A percentile compares a stretch with the other conserved stretches of the same genome.
These are phyloP conservation scores for Bjerkandera adusta DNA, from an alignment of 1,284 basidiomycete genomes.

Conservation along the genomic window DNA sequence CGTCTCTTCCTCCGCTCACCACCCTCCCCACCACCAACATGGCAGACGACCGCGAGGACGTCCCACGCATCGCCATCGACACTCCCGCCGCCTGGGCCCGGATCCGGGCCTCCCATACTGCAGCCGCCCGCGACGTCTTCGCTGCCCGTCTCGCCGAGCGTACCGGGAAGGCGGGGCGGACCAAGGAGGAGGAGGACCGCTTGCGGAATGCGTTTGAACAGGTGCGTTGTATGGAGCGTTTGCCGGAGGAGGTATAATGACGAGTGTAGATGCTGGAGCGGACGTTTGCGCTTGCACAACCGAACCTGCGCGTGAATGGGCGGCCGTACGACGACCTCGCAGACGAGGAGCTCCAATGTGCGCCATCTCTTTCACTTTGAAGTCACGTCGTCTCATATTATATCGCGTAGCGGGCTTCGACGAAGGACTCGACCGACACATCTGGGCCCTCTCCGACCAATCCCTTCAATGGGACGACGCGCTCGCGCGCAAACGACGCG, in stretches of 20 bases:
- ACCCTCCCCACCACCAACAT: background rate
- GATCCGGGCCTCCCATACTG: constrained; percentile 49
- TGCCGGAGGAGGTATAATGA: background rate
- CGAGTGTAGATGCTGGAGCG: constrained; percentile 51
- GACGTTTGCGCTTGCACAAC: constrained; percentile 61
- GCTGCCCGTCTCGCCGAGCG: constrained; percentile 40
- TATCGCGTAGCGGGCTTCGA: constrained; percentile 62
- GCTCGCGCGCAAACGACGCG: constrained; percentile 60
- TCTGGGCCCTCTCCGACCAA: constrained; percentile 70
- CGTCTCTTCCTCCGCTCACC: background rate
- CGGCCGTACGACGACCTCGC: constrained; percentile 68
- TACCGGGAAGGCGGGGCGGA: constrained; percentile 36
- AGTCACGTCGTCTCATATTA: constrained; percentile 4
- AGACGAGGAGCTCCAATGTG: constrained; percentile 54
- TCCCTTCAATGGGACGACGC: constrained; percentile 65
- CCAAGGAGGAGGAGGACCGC: constrained; percentile 39
- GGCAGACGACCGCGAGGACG: constrained; percentile 47
- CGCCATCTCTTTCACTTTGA: constrained; percentile 11
- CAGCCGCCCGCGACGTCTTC: constrained; percentile 41
- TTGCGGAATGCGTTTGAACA: constrained; percentile 48
- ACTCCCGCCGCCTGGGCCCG: constrained; percentile 60
- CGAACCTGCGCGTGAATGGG: constrained; percentile 79
- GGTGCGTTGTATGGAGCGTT: constrained; percentile 35
- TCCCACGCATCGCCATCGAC: constrained; percentile 63
- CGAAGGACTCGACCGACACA: constrained; percentile 71